Evolutionary conservation across 2,329 filamentous ascomycete species (phyloP).

Genomic region (Colletotrichum chrysophilum): DNA sequence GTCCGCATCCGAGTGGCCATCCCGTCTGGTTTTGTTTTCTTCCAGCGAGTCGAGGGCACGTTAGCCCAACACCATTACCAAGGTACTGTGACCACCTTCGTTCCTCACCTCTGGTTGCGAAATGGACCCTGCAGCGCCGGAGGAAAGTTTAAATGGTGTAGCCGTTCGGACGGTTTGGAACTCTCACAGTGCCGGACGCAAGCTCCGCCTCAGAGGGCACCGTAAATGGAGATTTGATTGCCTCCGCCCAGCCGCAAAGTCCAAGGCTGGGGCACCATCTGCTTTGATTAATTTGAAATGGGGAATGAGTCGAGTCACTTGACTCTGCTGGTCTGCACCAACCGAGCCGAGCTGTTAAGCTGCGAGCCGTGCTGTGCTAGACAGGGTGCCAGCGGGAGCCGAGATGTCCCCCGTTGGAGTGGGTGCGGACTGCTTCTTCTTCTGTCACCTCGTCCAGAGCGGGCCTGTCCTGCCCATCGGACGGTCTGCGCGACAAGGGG

Average conservation of each 20-base stretch:
- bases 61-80: neutral
- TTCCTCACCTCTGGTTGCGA: neutral
- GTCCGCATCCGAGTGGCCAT: neutral
- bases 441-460: neutral
- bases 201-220: slow-evolving; percentile 3
- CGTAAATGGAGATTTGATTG: neutral
- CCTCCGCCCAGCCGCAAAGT: neutral
- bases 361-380: neutral
- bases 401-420: neutral
- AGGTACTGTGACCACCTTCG: neutral
- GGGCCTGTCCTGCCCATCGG: neutral
- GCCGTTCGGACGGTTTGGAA: slow-evolving; percentile 2
- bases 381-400: neutral
- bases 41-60: neutral
- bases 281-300: neutral
- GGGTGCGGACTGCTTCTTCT: neutral
- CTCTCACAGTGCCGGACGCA: neutral
- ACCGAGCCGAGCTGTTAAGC: neutral
- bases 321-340: neutral
- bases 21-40: neutral
- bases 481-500: neutral
- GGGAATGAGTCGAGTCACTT: slow-evolving; percentile 2
- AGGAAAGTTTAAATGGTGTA: slow-evolving; percentile 13
- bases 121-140: slow-evolving; percentile 15
- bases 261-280: neutral